phyloP scores from a whole-genome alignment of 768 basidiomycete species.

The Fistulinella prunicolor region DNA sequence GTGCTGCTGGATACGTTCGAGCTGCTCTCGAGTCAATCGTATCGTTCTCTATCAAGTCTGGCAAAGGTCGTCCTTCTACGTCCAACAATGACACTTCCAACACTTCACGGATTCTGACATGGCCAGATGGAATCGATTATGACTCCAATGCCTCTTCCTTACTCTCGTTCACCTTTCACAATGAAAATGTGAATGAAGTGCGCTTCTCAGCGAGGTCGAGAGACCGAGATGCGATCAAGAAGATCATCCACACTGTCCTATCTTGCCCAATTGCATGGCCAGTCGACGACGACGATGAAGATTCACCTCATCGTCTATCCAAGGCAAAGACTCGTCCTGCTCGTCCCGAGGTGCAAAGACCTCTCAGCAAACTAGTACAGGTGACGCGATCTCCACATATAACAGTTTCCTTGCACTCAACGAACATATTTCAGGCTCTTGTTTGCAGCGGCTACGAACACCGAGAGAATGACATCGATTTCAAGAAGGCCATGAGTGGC shows the following conservation, averaged over 20 bases:
- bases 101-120: neutral
- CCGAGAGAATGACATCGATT: neutral
- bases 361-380: neutral
- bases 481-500: neutral
- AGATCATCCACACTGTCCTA: neutral
- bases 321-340: neutral
- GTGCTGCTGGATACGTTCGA: neutral
- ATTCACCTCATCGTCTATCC: neutral
- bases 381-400: neutral
- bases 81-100: neutral
- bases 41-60: neutral
- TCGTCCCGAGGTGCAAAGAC: neutral
- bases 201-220: neutral
- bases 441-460: neutral
- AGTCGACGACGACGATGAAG: neutral
- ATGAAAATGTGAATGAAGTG: neutral
- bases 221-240: neutral
- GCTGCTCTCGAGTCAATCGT: neutral
- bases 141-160: neutral
- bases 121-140: neutral
- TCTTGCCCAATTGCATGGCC: neutral
- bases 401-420: neutral
- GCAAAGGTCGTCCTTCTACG: neutral
- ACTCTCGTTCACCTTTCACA: neutral
- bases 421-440: neutral